Evolutionary conservation across 2,329 filamentous ascomycete genomes (phyloP).

Genomic region (Pseudogymnoascus sp.): DNA sequence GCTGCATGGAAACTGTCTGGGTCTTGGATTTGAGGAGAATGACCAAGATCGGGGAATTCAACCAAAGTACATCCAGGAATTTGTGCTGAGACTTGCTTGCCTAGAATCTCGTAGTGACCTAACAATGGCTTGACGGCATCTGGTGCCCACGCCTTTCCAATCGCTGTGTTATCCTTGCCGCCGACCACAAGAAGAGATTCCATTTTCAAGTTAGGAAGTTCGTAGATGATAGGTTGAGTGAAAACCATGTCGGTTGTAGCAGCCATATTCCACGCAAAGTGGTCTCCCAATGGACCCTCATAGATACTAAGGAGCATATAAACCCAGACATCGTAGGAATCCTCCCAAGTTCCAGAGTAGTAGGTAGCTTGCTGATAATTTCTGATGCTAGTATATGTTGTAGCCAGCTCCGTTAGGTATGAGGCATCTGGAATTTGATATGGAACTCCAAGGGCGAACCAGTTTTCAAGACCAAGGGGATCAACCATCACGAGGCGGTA

Average conservation of each 20-base stretch:
- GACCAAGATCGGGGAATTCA: constrained; percentile 42
- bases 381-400: constrained; percentile 37
- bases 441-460: constrained; percentile 33
- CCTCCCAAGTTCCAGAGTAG: constrained; percentile 41
- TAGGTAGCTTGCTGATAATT: constrained; percentile 41
- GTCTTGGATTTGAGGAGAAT: constrained; percentile 47
- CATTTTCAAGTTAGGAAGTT: constrained; percentile 13
- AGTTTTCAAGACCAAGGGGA: constrained; percentile 30
- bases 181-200: constrained; percentile 13
- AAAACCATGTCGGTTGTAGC: constrained; percentile 10
- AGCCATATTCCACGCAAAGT: constrained; percentile 14
- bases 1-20: constrained; percentile 40
- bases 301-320: constrained; percentile 47
- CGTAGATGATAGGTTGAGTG: constrained; percentile 9
- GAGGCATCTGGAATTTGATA: constrained; percentile 37
- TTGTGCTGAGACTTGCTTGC: constrained; percentile 36
- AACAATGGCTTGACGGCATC: constrained; percentile 37
- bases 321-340: constrained; percentile 46
- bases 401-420: constrained; percentile 32
- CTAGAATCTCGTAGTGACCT: constrained; percentile 44
- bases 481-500: constrained; percentile 42
- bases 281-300: constrained; percentile 30
- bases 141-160: constrained; percentile 44
- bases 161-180: constrained; percentile 35
- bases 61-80: constrained; percentile 41